A percentile compares a stretch with the other conserved stretches of the same genome.
These are phyloP conservation scores for Phytophthora constricta DNA, from an alignment of 352 stramenopile species.

Conservation along the genomic window DNA sequence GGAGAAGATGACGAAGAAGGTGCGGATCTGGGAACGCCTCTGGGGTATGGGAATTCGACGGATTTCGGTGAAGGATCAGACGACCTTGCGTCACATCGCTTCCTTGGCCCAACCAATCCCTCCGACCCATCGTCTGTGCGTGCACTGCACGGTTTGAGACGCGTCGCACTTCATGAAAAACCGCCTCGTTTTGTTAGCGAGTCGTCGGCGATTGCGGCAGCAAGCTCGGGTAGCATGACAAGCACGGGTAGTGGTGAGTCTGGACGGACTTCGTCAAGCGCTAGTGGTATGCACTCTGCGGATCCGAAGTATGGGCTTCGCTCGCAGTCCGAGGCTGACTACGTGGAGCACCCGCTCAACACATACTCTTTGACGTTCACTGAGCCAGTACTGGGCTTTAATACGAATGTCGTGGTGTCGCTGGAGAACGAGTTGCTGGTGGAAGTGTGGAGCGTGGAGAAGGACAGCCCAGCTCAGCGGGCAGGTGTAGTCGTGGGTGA, in stretches of 20 bases:
- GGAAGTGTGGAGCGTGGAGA: slow-evolving; percentile 61
- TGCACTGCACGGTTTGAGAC: slow-evolving; percentile 62
- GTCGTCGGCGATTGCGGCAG: slow-evolving; percentile 21
- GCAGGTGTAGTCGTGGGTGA: slow-evolving; percentile 65
- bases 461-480: slow-evolving; percentile 56
- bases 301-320: slow-evolving; percentile 29
- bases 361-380: slow-evolving; percentile 74
- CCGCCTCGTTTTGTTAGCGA: slow-evolving; percentile 74
- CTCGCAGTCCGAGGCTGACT: slow-evolving; percentile 43
- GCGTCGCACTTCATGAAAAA: slow-evolving; percentile 67
- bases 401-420: slow-evolving; percentile 57
- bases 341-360: slow-evolving; percentile 42
- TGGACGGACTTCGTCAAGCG: slow-evolving; percentile 48
- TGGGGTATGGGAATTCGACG: slow-evolving; percentile 49
- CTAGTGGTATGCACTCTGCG: slow-evolving; percentile 27
- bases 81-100: slow-evolving; percentile 66
- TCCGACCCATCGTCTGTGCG: slow-evolving; percentile 48
- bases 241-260: slow-evolving; percentile 36
- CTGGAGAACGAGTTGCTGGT: slow-evolving; percentile 60
- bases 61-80: slow-evolving; percentile 61
- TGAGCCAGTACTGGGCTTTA: slow-evolving; percentile 61
- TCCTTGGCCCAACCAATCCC: slow-evolving; percentile 62
- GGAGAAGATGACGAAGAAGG: slow-evolving; percentile 40
- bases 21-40: slow-evolving; percentile 63
- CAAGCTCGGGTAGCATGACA: slow-evolving; percentile 33